Base-by-base conservation (phyloP, 2,329 filamentous ascomycete species). In the Botrytis byssoidea region DNA sequence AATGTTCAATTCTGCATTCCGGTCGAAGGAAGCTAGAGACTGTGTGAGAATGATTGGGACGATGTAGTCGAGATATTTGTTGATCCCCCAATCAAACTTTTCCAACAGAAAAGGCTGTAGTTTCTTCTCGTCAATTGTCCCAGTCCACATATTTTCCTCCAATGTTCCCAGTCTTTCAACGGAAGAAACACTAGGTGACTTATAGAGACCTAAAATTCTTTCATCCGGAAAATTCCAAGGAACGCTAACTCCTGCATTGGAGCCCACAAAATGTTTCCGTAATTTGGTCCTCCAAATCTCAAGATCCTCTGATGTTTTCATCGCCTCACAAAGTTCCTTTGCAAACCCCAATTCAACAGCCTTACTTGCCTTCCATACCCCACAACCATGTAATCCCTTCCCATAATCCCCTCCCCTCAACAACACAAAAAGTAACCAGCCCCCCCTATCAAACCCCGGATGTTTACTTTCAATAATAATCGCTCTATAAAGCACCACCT, bases 81-180 rank as follows among this genome's bases (percentile, higher is more conserved):
- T 71, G 35, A 73, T 48, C 1, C 48, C 75, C 75, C 75, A 76
- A 63, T 76, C 63, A 59, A 75, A 75, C 2, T 75, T 75, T 2
- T 74, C 60, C 48, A 55, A 29, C 4, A 76, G 40, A 35, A 76
- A 76, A 40, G 60, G 29, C 20, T 71, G 75, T 25, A 74, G 20
- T 18, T 63, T 40, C 35, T 61, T 46, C 72, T 76, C 74, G 64
- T 75, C 48, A 12, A 70, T 16, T 20, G 12, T 44, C 25, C 42
- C 68, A 22, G 25, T 63, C 37, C 48, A 59, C 3, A 61, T 6
- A 37, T 66, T 29, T 42, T 68, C 32, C 46, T 55, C 20, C 40
- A 73, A 16, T 22, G 29, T 63, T n/a, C 44, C 20, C 37, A 74
- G 12, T 25, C 32, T 40, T 46, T 71, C 70, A 4, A 7, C 22